Conservation (phyloP, 257 asterid species). For the Lantana camara region DNA sequence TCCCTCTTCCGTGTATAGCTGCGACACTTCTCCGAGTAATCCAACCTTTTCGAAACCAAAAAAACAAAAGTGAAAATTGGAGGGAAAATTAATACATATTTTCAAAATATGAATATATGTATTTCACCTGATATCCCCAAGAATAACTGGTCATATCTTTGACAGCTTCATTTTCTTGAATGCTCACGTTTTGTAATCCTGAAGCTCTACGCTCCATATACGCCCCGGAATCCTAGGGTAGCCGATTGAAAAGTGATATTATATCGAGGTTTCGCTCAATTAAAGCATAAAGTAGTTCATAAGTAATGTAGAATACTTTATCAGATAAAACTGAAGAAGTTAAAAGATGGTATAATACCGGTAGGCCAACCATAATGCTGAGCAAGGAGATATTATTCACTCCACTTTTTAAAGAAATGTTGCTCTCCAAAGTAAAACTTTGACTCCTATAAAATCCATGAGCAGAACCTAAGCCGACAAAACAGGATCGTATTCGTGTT, state of each 20-base stretch:
- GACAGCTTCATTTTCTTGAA: constrained; percentile 33
- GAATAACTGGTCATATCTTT: constrained; percentile 40
- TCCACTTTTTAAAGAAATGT: constrained; percentile 44
- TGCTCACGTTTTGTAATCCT: constrained; percentile 51
- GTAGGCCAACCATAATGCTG: constrained; percentile 78
- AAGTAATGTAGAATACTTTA: not conserved
- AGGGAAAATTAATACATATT: constrained; percentile 7
- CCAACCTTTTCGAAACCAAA: constrained; percentile 56
- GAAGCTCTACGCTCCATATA: constrained; percentile 59
- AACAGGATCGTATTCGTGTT: not conserved
- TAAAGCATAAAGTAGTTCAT: not conserved
- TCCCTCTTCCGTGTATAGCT: constrained; percentile 52
- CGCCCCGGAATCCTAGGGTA: constrained; percentile 79
- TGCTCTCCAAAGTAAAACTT: constrained; percentile 44
- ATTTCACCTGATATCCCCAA: constrained; percentile 81
- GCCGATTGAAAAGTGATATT: not conserved
- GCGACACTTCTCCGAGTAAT: constrained; percentile 66
- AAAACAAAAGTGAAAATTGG: constrained; percentile 8
- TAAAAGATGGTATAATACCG: constrained; percentile 44
- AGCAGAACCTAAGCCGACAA: constrained; percentile 49
- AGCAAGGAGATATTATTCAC: constrained; percentile 68
- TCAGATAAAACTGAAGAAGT: not conserved
- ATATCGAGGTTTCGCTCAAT: not conserved
- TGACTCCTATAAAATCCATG: constrained; percentile 52
- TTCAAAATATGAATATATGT: not conserved